phyloP scores from a whole-genome alignment of 306 rosid species.

The Oemleria cerasiformis region DNA sequence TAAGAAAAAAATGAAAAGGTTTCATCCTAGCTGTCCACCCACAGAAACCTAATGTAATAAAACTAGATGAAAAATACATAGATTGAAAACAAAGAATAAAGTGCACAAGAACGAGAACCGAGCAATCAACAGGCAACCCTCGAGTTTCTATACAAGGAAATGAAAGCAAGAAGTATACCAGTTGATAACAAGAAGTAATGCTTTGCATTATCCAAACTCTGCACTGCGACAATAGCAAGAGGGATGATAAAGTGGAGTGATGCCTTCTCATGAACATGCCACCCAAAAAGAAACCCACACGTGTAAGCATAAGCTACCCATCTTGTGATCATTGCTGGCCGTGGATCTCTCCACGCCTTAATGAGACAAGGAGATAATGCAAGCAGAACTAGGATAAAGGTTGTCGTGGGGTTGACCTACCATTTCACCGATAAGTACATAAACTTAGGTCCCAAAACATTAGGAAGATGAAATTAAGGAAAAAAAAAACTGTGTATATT shows the following conservation, averaged over 20 bases:
- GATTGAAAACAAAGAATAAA: neutral
- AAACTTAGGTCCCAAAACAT: slow-evolving; percentile 7
- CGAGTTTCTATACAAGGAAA: slow-evolving; percentile 12
- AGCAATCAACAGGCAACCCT: neutral
- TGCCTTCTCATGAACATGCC: slow-evolving; percentile 99
- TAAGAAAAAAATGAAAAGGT: neutral
- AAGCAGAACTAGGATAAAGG: slow-evolving; percentile 69
- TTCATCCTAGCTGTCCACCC: neutral
- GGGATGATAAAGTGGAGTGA: slow-evolving; percentile 92
- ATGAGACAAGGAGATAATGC: slow-evolving; percentile 85
- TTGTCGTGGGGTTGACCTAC: slow-evolving; percentile 72
- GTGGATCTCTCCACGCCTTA: slow-evolving; percentile 82
- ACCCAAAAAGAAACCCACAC: slow-evolving; percentile 89
- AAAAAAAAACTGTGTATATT: neutral
- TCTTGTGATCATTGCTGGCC: slow-evolving; percentile 65
- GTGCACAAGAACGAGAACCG: neutral
- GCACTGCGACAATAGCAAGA: slow-evolving; percentile 62
- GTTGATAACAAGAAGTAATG: slow-evolving; percentile 76
- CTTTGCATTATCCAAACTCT: slow-evolving; percentile 62
- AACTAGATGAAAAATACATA: neutral
- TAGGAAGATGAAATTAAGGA: neutral
- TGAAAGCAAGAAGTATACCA: slow-evolving; percentile 45
- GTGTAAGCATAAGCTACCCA: slow-evolving; percentile 90
- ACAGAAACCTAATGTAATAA: neutral
- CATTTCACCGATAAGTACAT: slow-evolving; percentile 28